Evolutionary conservation across 192 early-diverging fungal genomes (phyloP), one percentile per base, ranked within the genome.

Genomic region (Coemansia sp.): DNA sequence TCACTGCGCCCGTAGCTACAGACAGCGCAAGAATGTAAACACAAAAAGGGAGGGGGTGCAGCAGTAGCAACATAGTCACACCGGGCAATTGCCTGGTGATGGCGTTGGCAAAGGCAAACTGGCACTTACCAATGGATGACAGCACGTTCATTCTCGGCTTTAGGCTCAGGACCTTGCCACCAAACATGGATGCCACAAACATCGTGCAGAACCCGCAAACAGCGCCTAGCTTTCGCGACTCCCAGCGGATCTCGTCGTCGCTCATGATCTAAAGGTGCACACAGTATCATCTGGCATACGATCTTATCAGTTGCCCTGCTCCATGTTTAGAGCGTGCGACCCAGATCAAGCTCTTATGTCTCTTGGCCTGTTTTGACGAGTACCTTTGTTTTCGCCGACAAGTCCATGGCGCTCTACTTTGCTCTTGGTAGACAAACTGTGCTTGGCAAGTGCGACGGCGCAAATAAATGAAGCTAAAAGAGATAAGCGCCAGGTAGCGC

Each of bases 211-310:
- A 19, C 17, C 79, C 79, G 53, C 69, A 74, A 41, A 82, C 60
- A 8, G 67, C 47, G 24, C 79, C 79, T 15, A 82, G 73, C 70
- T 82, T 82, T 54, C 70, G 69, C 69, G 79, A 82, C 67, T 82
- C 79, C 66, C 67, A 76, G 53, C 42, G 41, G 46, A 82, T 82
- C 54, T 76, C 73, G 20, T 65, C 45, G 36, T 82, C 73, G 57
- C 65, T 73, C 67, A 82, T 42, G 46, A 82, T 73, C 79, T 82
- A 81, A 37, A 61, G 2, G 11, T 27, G 24, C 57, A 59, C 19
- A 25, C 25, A 14, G 15, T 25, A n/a, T n/a, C n/a, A n/a, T n/a
- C n/a, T n/a, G n/a, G n/a, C n/a, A n/a, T n/a, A n/a, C n/a, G n/a
- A n/a, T n/a, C n/a, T n/a, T n/a, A n/a, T n/a, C n/a, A n/a, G n/a